Conservation (phyloP, 1,284 basidiomycete species). For the Pseudozyma tsukubaensis region DNA sequence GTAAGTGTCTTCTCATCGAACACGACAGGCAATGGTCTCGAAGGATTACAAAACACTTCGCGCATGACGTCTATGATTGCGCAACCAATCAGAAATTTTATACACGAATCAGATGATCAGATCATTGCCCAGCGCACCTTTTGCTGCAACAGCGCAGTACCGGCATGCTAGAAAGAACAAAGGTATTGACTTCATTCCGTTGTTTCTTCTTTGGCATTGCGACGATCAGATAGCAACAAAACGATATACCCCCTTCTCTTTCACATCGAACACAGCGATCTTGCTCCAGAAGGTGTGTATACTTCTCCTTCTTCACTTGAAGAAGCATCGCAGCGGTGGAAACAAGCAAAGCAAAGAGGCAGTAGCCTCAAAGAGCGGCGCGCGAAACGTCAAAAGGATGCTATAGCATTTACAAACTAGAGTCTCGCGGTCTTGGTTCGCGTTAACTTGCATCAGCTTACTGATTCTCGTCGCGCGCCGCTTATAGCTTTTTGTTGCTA, state of each 20-base stretch:
- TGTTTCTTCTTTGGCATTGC: too few species aligned
- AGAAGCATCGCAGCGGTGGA: constrained; percentile 1
- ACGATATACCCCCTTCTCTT: constrained; percentile 1
- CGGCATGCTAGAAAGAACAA: neutral
- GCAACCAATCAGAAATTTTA: constrained; percentile 45
- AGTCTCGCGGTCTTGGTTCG: constrained; percentile 66
- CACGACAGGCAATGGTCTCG: neutral
- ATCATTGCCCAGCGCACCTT: neutral
- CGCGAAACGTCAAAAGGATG: constrained; percentile 37
- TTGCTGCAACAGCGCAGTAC: too few species aligned
- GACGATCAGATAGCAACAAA: constrained; percentile 1
- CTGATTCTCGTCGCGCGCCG: constrained; percentile 41
- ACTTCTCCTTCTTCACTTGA: neutral
- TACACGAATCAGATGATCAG: constrained; percentile 56
- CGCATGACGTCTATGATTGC: constrained; percentile 54
- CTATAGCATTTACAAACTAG: constrained; percentile 62
- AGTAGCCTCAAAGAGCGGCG: too few species aligned
- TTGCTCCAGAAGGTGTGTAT: constrained; percentile 8
- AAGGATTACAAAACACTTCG: constrained; percentile 46
- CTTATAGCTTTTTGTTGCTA: neutral
- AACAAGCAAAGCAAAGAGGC: too few species aligned
- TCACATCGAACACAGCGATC: too few species aligned
- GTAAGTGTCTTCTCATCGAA: constrained; percentile 25
- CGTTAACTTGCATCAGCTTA: constrained; percentile 57
- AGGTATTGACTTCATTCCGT: constrained; percentile 6